Evolutionary conservation across 129 eudicot genomes (phyloP), one percentile per base, ranked within the genome.

Genomic region (Gnaphalium uliginosum): DNA sequence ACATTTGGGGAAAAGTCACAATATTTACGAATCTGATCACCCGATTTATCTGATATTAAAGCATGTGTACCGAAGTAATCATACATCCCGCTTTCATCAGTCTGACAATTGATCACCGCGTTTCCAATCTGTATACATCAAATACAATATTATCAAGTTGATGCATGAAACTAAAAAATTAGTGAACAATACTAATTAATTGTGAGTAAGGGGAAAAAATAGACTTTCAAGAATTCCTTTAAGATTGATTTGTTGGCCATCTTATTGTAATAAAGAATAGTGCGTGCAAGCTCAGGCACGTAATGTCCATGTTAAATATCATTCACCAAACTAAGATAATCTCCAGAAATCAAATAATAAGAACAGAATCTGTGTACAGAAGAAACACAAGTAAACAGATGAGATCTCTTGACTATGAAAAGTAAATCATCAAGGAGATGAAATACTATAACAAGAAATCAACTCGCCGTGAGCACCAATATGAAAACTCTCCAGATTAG

Each of bases 221-320:
- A 14, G 4, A 78, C 78, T 65, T 86, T 88, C 98, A 76, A 93
- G 80, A 75, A 93, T 90, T 24, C 96, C 98, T 76, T 86, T 90
- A 76, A 93, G 95, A 69, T 93, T 93, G 83, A 93, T 85, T 82
- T 85, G 35, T 83, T 82, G 5, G 86, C 84, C 68, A 66, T 75
- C 26, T 81, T 77, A 81, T 93, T 93, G 74, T 90, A 69, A 51
- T 77, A 9, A 41, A 86, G 86, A 81, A 93, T 85, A 24, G 87
- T 85, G 19, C 86, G 87, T 39, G 96, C 98, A 66, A 93, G 89
- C 43, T 90, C 90, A 74, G 98, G 98, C 46, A 90, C 98, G 71
- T 93, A 93, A 69, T 88, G 96, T n/a, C n/a, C n/a, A n/a, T n/a
- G n/a, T n/a, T n/a, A n/a, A n/a, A n/a, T n/a, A n/a, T n/a, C n/a